Evolutionary conservation across 208 protist genomes (phyloP).

Genomic region (Zelonia costaricensis): DNA sequence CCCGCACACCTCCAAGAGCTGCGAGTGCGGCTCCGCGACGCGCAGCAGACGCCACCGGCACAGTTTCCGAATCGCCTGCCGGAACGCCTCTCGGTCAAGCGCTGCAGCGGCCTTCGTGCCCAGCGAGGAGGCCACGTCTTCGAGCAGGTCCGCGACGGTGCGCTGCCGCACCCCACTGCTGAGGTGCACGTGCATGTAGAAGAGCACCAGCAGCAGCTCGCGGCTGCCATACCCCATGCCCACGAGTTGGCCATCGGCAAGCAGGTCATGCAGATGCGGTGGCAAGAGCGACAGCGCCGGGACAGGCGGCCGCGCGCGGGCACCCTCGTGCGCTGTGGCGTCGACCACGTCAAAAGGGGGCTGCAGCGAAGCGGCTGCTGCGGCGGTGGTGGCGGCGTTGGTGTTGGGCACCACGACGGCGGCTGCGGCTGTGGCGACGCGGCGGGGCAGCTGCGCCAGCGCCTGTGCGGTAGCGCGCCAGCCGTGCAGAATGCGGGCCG

Average conservation of each 20-base stretch:
- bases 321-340: not conserved
- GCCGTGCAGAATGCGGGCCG: not conserved
- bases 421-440: too few relatives aligned
- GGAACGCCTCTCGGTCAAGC: constrained; percentile 60
- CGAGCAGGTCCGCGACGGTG: constrained; percentile 64
- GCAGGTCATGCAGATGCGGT: constrained; percentile 48
- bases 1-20: constrained; percentile 45
- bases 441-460: not conserved
- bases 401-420: too few relatives aligned
- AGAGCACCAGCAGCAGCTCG: constrained; percentile 57
- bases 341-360: not conserved
- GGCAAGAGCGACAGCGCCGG: constrained; percentile 25
- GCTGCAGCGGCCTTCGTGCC: constrained; percentile 66
- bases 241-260: constrained; percentile 52
- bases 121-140: constrained; percentile 73
- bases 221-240: constrained; percentile 56
- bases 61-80: constrained; percentile 45
- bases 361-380: too few relatives aligned
- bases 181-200: constrained; percentile 63
- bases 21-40: constrained; percentile 21
- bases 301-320: not conserved
- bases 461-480: constrained; percentile 8
- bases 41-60: constrained; percentile 57
- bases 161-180: constrained; percentile 41
- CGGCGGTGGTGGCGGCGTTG: too few relatives aligned